Base-by-base conservation (phyloP, 768 basidiomycete genomes). In the Mycena crocata region DNA sequence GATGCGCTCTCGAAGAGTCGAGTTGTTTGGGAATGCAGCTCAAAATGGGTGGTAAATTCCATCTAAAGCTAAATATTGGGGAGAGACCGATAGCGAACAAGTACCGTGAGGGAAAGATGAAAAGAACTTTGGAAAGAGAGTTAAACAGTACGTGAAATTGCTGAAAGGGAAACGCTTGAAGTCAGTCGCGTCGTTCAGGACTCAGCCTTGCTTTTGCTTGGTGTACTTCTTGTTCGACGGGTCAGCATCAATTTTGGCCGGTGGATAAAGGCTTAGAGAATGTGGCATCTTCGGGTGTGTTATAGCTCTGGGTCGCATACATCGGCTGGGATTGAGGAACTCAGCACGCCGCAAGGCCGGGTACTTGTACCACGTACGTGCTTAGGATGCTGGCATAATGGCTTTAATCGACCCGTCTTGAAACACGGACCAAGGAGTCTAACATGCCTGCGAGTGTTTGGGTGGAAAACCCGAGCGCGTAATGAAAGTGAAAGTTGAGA, bases 381-480 rank as follows among this genome's bases (percentile, higher is more conserved):
- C 85, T 87, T 86, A 87, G 87, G 87, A 89, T 89, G 87, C 84
- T 89, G 89, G 85, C 87, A 82, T 87, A 89, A 89, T 89, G 87
- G 88, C 87, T 87, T 89, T 89, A 86, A 89, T 83, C 86, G 86
- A 88, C 87, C 89, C 87, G 87, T 90, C 89, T 90, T 90, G 89
- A 90, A 90, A 90, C 89, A 89, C 87, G 88, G 90, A 90, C 89
- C 88, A 90, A 91, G 90, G 89, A 91, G 89, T 90, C 89, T 88
- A 91, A 89, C 90, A 88, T 89, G 85, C 87, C 80, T 86, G 89
- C 89, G 86, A 91, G 90, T 91, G 84, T 89, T 89, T 84, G 87
- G 88, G 88, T 87, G 86, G 80, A 79, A 89, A 90, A 90, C 88
- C 83, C 86, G 79, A 79, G 82, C 79, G 87, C 86, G 84, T 73